These are phyloP conservation scores for Penicillium sp. DNA, from an alignment of 2,329 filamentous ascomycete species.

Conservation along the genomic window DNA sequence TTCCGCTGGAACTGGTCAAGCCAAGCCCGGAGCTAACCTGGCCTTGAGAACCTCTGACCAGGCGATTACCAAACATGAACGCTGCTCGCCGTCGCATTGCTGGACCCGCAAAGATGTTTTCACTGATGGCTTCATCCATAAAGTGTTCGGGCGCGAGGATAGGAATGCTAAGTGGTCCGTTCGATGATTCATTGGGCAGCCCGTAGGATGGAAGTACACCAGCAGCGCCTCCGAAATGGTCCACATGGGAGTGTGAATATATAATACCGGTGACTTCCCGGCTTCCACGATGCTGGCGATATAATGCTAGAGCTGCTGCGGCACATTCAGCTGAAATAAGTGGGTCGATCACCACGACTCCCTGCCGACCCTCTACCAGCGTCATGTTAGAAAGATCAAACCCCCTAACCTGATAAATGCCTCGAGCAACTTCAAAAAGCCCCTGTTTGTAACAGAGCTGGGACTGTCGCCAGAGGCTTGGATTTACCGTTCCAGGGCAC, in stretches of 20 bases:
- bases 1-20: conserved; percentile 22
- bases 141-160: conserved; percentile 44
- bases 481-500: conserved; percentile 35
- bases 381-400: conserved; percentile 50
- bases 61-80: conserved; percentile 46
- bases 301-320: conserved; percentile 38
- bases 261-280: conserved; percentile 39
- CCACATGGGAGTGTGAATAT: conserved; percentile 49
- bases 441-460: conserved; percentile 38
- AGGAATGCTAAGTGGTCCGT: neutral
- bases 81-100: conserved; percentile 44
- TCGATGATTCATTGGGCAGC: neutral
- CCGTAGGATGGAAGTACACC: neutral
- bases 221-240: conserved; percentile 42
- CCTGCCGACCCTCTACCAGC: conserved; percentile 40
- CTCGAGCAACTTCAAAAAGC: conserved; percentile 38
- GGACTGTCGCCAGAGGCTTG: conserved; percentile 42
- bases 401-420: conserved; percentile 48
- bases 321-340: conserved; percentile 44
- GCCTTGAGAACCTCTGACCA: conserved; percentile 32
- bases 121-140: conserved; percentile 42
- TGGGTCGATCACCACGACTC: conserved; percentile 47
- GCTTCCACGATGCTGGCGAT: conserved; percentile 27
- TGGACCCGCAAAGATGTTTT: conserved; percentile 45
- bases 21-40: conserved; percentile 47